Conservation (phyloP, 306 rosid species). For the Mimosa bimucronata region DNA sequence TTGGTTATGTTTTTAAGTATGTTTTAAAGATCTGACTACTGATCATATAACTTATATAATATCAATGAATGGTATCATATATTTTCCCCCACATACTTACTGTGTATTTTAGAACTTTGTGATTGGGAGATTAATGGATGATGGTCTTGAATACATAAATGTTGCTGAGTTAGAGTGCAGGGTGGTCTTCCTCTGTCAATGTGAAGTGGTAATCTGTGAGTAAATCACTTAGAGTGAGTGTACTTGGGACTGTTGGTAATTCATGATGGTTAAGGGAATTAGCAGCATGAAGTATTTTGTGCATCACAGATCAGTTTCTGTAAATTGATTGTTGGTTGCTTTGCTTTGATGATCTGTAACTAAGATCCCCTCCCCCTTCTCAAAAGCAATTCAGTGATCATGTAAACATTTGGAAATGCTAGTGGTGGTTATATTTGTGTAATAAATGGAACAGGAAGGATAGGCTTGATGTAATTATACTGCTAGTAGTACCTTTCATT, state of each 20-base stretch:
- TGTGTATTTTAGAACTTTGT: constrained; percentile 22
- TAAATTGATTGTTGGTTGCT: background rate
- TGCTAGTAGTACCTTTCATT: background rate
- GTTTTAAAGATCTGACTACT: constrained; percentile 4
- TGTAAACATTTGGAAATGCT: background rate
- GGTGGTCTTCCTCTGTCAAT: constrained; percentile 15
- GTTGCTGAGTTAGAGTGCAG: constrained; percentile 15
- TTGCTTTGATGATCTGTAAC: background rate
- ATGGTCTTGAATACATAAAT: background rate
- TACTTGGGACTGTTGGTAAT: constrained; percentile 19
- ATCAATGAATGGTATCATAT: background rate
- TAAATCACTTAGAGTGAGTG: constrained; percentile 29
- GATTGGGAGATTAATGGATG: constrained; percentile 10
- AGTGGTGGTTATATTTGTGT: constrained; percentile 15
- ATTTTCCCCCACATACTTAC: background rate
- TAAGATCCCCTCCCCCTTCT: background rate
- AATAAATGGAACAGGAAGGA: constrained; percentile 26
- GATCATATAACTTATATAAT: constrained; percentile 2
- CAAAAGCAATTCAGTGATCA: background rate
- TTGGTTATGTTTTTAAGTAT: constrained; percentile 1
- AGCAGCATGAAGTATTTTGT: constrained; percentile 24
- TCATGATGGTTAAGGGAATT: constrained; percentile 20
- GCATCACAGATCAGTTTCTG: background rate
- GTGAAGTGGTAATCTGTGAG: constrained; percentile 32
- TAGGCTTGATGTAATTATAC: constrained; percentile 13